These are phyloP conservation scores for Podospora bellae-mahoneyi DNA, from an alignment of 495 filamentous ascomycete genomes.

Conservation along the genomic window DNA sequence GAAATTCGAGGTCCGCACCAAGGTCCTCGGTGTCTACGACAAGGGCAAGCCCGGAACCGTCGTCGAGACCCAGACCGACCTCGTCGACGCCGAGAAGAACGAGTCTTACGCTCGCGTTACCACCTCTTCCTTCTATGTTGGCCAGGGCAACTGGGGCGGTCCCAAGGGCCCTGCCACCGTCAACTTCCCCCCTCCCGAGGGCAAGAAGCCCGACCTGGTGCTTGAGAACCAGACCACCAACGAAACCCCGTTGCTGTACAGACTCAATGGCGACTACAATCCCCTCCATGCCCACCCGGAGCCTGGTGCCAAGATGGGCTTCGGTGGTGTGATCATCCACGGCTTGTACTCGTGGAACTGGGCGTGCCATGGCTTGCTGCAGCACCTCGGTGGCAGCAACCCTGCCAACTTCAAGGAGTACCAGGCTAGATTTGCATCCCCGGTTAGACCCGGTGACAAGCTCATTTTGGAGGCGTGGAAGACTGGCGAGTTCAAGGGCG, in stretches of 20 bases:
- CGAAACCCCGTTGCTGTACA: constrained; percentile 72
- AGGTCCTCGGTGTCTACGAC: constrained; percentile 85
- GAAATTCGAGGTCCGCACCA: constrained; percentile 72
- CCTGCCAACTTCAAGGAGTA: constrained; percentile 77
- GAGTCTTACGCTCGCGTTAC: constrained; percentile 69
- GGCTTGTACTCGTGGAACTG: constrained; percentile 83
- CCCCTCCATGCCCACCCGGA: constrained; percentile 82
- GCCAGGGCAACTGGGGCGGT: constrained; percentile 83
- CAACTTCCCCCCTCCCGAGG: constrained; percentile 71
- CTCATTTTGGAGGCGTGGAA: constrained; percentile 62
- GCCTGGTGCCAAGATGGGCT: constrained; percentile 83
- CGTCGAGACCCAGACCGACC: constrained; percentile 71
- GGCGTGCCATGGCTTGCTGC: constrained; percentile 69
- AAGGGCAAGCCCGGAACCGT: constrained; percentile 84
- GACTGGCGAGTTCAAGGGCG: constrained; percentile 62
- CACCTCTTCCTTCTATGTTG: constrained; percentile 72
- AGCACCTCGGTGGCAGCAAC: constrained; percentile 69
- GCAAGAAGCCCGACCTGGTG: constrained; percentile 69
- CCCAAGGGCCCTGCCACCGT: constrained; percentile 79
- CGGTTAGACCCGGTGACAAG: constrained; percentile 74
- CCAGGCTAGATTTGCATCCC: constrained; percentile 81
- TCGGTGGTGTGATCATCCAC: constrained; percentile 84
- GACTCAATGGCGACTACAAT: constrained; percentile 89
- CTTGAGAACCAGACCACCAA: constrained; percentile 62
- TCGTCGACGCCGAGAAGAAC: constrained; percentile 66